Evolutionary conservation across 2,329 filamentous ascomycete species (phyloP), one percentile per base, ranked within the genome.

Genomic region (Pseudonectria foliicola): DNA sequence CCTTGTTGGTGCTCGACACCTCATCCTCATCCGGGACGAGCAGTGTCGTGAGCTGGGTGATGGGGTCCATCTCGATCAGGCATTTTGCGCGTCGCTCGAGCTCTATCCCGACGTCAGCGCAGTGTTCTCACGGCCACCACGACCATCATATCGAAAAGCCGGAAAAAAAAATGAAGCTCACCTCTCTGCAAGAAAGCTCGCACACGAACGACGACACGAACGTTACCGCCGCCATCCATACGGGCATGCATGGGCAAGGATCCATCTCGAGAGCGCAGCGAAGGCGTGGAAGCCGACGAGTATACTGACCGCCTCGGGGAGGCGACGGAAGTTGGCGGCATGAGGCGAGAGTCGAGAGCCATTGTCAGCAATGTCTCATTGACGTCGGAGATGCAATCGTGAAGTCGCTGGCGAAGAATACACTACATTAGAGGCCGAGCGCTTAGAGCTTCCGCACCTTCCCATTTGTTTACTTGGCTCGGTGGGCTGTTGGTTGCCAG

Each of bases 31-130:
- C 68, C 1, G 89, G 88, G 4, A 82, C 76, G 29, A 80, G 71
- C 4, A 98, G 74, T 2, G 77, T 93, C 2, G 92, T 98, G 57
- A 77, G 75, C 63, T 98, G 87, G 3, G 82, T 88, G 24, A 75
- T 66, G 14, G 90, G 88, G 57, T 95, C 81, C 92, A 98, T 98
- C 43, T 79, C 73, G 46, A 98, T 83, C 28, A 98, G 73, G 58
- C 92, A 96, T 69, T 82, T 72, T 41, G 88, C 83, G 36, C 80
- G 75, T 54, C 84, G 79, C 35, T 93, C 77, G 52, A 82, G 74
- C 60, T 98, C 92, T 96, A 55, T 27, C 23, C 4, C 25, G 12
- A 1, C n/a, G 32, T 35, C 24, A 35, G 25, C 31, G 29, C 2
- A 10, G 13, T 26, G 7, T 6, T 30, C 52, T 41, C 33, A 37